Base-by-base conservation (phyloP, 2,329 filamentous ascomycete species). In the Botrytis cinerea region DNA sequence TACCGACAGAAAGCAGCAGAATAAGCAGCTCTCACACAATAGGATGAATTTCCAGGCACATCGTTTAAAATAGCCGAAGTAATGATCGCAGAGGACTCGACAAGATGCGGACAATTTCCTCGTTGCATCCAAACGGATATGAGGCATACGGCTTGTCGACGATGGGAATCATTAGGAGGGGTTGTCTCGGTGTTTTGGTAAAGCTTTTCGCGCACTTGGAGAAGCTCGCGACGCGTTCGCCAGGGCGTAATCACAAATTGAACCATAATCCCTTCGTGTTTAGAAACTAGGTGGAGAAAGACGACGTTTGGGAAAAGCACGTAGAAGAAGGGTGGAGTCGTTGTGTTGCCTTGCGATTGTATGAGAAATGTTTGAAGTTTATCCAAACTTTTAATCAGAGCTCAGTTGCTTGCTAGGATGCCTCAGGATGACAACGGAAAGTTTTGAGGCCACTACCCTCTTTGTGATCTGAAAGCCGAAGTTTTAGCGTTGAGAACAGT, bases 81-180 rank as follows among this genome's bases (percentile, higher is more conserved):
- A 74, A 96, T 84, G 75, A 94, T 87, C 4, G 91, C 91, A 60
- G 93, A 95, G 51, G 91, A 92, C 83, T 95, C 93, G 71, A 95
- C 88, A 82, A 94, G 86, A 83, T 95, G 91, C 72, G 93, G 93
- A 75, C 94, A 92, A 78, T 89, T 89, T 76, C 90, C 90, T 80
- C 92, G 88, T 79, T 91, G 87, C 86, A 92, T 89, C 91, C 91
- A 92, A 82, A 91, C 87, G 60, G 87, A 86, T 67, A 91, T 88
- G 69, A 86, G 84, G 69, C 87, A 86, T 67, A 91, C 87, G 73
- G 88, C 86, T 74, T 85, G 82, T 43, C 68, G 71, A 25, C 68
- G 74, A 83, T 90, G 86, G 62, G 87, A 86, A 70, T 90, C 88
- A 70, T 87, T 84, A 89, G 86, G 75, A 88, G 86, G 73, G 69